These are phyloP conservation scores for Calonectria hongkongensis DNA, from an alignment of 2,329 filamentous ascomycete species.

Conservation along the genomic window DNA sequence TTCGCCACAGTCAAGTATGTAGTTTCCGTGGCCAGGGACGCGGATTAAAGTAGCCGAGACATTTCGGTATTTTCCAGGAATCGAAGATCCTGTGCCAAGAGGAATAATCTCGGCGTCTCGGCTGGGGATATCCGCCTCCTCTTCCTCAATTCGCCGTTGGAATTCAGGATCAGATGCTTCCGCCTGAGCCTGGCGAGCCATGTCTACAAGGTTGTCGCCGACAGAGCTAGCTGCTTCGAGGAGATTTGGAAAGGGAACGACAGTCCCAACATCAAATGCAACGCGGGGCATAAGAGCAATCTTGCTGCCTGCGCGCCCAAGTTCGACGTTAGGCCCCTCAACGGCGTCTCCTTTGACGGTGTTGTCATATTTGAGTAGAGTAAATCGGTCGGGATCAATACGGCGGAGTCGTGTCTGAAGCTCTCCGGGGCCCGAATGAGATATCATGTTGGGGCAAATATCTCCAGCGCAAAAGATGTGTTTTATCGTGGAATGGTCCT, in stretches of 20 bases:
- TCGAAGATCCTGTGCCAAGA: constrained; percentile 92
- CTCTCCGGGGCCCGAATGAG: constrained; percentile 79
- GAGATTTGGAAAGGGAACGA: constrained; percentile 68
- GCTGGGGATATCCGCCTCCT: constrained; percentile 80
- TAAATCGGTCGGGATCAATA: constrained; percentile 85
- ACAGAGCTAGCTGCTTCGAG: constrained; percentile 66
- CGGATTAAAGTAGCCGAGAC: constrained; percentile 91
- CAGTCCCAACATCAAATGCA: constrained; percentile 66
- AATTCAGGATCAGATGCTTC: constrained; percentile 67
- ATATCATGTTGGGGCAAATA: constrained; percentile 83
- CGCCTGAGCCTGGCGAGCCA: constrained; percentile 70
- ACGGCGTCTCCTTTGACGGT: constrained; percentile 50
- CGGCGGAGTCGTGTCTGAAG: constrained; percentile 81
- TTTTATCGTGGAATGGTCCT: constrained; percentile 74
- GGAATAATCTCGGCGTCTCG: constrained; percentile 88
- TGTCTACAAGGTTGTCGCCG: constrained; percentile 65
- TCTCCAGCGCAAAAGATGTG: constrained; percentile 88
- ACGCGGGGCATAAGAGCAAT: constrained; percentile 69
- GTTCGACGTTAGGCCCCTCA: constrained; percentile 57
- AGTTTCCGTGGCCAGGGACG: constrained; percentile 89
- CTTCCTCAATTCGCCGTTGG: constrained; percentile 67
- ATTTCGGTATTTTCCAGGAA: constrained; percentile 95
- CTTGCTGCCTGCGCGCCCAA: constrained; percentile 66
- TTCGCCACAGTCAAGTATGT: constrained; percentile 94
- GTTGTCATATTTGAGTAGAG: constrained; percentile 80